Base-by-base conservation (phyloP, 2,329 filamentous ascomycete species). In the Verticillium isaacii region DNA sequence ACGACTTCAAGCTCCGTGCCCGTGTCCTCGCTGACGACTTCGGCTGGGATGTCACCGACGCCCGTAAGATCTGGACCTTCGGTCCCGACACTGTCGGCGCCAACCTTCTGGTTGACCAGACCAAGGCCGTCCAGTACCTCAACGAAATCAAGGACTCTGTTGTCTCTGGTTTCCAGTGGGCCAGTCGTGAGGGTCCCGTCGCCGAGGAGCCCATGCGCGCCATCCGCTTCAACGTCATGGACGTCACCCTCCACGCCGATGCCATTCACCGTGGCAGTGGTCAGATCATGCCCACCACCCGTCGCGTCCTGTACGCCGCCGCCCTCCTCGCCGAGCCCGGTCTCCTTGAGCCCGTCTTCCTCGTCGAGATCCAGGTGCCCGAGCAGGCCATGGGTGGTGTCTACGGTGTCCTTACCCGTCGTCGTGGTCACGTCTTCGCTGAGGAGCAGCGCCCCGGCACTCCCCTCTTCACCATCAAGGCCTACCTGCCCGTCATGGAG, bases 141-240 rank as follows among this genome's bases (percentile, higher is more conserved):
- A 95, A 92, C 85, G 95, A 99, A 91, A 99, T 99, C 89, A 99
- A 99, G 91, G 95, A 99, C 78, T 98, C 94, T 65, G 90, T 98
- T 72, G 93, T 98, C 76, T 98, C 95, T 71, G 95, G 95, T 89
- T 99, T 99, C 93, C 95, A 99, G 83, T 99, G 95, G 95, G 95
- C 95, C 70, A 92, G 92, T 73, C 90, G 94, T 77, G 95, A 99
- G 87, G 95, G 95, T 85, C 95, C 95, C 74, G 82, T 99, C 77
- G 93, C 91, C 72, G 95, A 99, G 84, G 95, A 99, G 89, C 95
- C 95, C 73, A 94, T 99, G 93, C 92, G 95, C 78, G 89, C 89
- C 70, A 81, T 96, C 80, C 92, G 95, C 84, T 99, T 96, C 88
- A 99, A 99, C 90, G 89, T 99, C 80, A 89, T 97, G 78, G 95